Conservation (phyloP, 345 rosid species). For the Salix exigua region DNA sequence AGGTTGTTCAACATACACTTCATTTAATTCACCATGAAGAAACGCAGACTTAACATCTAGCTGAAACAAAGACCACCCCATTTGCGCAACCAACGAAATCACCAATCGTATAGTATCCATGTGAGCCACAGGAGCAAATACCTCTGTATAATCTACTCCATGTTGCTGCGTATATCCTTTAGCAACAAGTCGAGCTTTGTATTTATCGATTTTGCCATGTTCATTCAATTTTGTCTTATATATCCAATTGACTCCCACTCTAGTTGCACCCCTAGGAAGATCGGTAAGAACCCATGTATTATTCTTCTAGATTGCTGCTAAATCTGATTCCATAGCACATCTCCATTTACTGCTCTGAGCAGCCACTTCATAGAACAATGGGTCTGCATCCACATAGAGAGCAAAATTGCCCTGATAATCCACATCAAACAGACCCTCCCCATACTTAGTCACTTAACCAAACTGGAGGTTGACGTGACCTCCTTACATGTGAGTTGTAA, state of each 20-base stretch:
- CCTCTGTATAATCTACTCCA: neutral
- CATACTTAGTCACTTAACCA: neutral
- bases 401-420: too few species aligned
- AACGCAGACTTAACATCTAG: neutral
- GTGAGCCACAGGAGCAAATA: neutral
- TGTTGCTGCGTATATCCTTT: neutral
- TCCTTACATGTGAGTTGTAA: too few species aligned
- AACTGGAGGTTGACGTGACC: neutral
- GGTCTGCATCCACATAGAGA: neutral
- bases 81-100: neutral
- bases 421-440: neutral
- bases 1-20: slow-evolving; percentile 13
- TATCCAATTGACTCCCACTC: neutral
- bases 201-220: neutral
- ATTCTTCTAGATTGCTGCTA: neutral
- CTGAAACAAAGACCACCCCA: neutral
- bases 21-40: neutral
- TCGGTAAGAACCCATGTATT: neutral
- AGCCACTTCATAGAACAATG: too few species aligned
- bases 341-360: too few species aligned
- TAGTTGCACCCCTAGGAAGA: neutral
- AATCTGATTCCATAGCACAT: neutral
- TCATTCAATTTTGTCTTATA: slow-evolving; percentile 6
- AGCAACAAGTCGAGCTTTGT: too few species aligned
- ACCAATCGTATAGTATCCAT: neutral